Percentiles rank a stretch among this genome's conserved stretches.
phyloP scores from a whole-genome alignment of 495 filamentous ascomycete genomes.

The Podospora pseudopauciseta region DNA sequence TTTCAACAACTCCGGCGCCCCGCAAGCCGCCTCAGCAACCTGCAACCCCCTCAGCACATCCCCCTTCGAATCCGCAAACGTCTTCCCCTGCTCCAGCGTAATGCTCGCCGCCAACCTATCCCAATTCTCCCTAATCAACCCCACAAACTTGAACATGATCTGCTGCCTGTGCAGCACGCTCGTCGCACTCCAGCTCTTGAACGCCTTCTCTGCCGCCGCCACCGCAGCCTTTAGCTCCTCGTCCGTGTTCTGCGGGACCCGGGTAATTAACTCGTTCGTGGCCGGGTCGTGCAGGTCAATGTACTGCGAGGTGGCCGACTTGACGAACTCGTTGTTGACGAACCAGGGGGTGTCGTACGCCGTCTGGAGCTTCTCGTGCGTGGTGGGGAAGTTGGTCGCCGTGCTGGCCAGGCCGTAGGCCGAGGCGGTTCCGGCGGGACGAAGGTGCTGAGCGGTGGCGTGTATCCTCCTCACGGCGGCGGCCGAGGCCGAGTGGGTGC shows the following conservation, averaged over 20 bases:
- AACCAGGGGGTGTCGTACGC: constrained; percentile 86
- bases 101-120: constrained; percentile 93
- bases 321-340: constrained; percentile 82
- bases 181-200: constrained; percentile 79
- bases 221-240: constrained; percentile 86
- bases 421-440: constrained; percentile 29
- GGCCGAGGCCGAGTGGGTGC: constrained; percentile 20
- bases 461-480: constrained; percentile 48
- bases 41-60: constrained; percentile 94
- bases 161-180: constrained; percentile 84
- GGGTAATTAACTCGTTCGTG: constrained; percentile 95
- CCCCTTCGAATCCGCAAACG: constrained; percentile 89
- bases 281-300: constrained; percentile 94
- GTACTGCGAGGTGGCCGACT: constrained; percentile 72
- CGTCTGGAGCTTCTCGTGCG: constrained; percentile 70
- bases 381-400: constrained; percentile 71
- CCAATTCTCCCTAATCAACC: constrained; percentile 89
- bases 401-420: constrained; percentile 53
- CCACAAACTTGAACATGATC: constrained; percentile 96
- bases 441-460: constrained; percentile 58
- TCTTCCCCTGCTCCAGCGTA: constrained; percentile 97
- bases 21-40: constrained; percentile 94
- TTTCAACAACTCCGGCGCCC: constrained; percentile 87
- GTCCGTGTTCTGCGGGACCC: constrained; percentile 93
- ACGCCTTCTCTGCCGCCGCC: constrained; percentile 82